phyloP scores from a whole-genome alignment of 2,329 filamentous ascomycete species.

The Hymenoscyphus albidus region DNA sequence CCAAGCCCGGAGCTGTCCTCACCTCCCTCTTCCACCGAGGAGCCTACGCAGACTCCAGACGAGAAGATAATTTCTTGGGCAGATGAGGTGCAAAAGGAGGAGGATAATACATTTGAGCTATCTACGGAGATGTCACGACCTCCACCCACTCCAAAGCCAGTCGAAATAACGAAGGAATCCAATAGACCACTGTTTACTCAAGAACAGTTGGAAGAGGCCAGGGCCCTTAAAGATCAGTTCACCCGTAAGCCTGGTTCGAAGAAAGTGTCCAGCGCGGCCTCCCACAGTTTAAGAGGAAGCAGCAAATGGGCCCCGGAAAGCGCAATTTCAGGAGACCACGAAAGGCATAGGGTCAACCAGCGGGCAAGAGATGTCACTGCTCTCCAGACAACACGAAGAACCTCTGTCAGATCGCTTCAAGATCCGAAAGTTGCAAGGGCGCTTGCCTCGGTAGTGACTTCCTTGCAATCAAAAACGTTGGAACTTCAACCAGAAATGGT shows the following conservation, averaged over 20 bases:
- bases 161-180: slow-evolving; percentile 4
- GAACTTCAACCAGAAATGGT: neutral
- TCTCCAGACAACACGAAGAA: slow-evolving; percentile 10
- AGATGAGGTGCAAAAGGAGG: neutral
- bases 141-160: neutral
- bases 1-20: neutral
- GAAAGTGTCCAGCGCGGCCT: no score
- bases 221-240: slow-evolving; percentile 21
- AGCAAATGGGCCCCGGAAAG: neutral
- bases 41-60: neutral
- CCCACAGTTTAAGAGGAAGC: no score
- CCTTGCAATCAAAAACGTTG: neutral
- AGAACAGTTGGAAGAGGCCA: slow-evolving; percentile 25
- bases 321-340: neutral
- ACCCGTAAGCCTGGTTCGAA: slow-evolving; percentile 9
- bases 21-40: neutral
- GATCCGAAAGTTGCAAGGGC: neutral
- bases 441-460: neutral
- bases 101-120: slow-evolving; percentile 1
- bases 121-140: neutral
- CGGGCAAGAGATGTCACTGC: slow-evolving; percentile 3
- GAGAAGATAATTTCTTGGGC: neutral
- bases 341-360: neutral
- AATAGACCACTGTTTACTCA: slow-evolving; percentile 17
- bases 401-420: slow-evolving; percentile 1